Percentiles rank a stretch among this genome's conserved stretches.
phyloP scores from a whole-genome alignment of 31 red algal genomes.

The Odonthalia washingtoniensis region DNA sequence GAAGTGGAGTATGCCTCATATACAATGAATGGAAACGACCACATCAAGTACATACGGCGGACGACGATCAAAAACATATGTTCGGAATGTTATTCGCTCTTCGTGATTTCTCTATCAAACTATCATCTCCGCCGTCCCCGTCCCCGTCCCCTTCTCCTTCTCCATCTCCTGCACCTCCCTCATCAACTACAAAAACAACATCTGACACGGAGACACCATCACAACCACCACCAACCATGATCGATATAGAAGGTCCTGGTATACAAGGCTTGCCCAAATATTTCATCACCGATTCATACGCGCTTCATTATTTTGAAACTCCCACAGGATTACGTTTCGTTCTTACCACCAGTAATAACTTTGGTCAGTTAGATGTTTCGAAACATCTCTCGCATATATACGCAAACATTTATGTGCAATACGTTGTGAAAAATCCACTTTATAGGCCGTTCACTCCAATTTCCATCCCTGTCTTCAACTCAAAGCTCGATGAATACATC shows the following conservation, averaged over 20 bases:
- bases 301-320: constrained; percentile 95
- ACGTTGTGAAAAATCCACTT: constrained; percentile 86
- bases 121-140: constrained; percentile 39
- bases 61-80: constrained; percentile 91
- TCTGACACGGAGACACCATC: too few species aligned
- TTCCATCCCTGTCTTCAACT: constrained; percentile 61
- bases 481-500: constrained; percentile 81
- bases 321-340: constrained; percentile 94
- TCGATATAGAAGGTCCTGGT: too few species aligned
- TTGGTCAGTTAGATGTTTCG: constrained; percentile 78
- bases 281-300: constrained; percentile 90
- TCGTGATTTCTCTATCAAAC: constrained; percentile 81
- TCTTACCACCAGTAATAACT: constrained; percentile 77
- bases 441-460: constrained; percentile 70
- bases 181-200: neutral
- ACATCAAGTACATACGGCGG: constrained; percentile 49
- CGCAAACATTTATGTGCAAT: constrained; percentile 82
- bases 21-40: constrained; percentile 87
- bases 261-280: constrained; percentile 61
- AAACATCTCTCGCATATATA: constrained; percentile 80
- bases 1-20: constrained; percentile 79
- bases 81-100: constrained; percentile 97
- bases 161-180: constrained; percentile 15
- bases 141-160: neutral
- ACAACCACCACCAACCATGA: too few species aligned